Percentiles rank a stretch among this genome's conserved stretches.
Evolutionary conservation across 2,329 filamentous ascomycete species (phyloP).

Genomic region (Fusarium sarcochroum): DNA sequence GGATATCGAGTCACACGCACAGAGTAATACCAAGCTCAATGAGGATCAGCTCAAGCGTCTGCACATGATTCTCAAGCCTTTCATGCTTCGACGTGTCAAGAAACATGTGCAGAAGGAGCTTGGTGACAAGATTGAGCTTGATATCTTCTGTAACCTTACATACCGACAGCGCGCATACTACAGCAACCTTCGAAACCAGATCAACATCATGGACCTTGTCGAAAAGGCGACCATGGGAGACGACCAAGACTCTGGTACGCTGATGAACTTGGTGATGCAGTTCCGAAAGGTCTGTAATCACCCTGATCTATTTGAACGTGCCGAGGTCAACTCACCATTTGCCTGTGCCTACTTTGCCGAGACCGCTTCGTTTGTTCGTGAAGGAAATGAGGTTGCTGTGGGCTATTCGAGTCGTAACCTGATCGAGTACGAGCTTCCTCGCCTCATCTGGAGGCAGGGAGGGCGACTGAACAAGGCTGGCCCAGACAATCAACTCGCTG

Average conservation of each 20-base stretch:
- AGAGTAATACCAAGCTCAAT: conserved; percentile 99
- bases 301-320: conserved; percentile 95
- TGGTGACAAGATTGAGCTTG: conserved; percentile 97
- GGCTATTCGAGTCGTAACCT: conserved; percentile 89
- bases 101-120: conserved; percentile 99
- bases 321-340: conserved; percentile 89
- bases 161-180: conserved; percentile 97
- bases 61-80: conserved; percentile 99
- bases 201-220: conserved; percentile 98
- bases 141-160: conserved; percentile 96
- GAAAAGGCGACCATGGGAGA: conserved; percentile 96
- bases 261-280: conserved; percentile 99
- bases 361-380: conserved; percentile 93
- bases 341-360: conserved; percentile 91
- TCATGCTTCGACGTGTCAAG: conserved; percentile 99
- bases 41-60: conserved; percentile 96
- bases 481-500: conserved; percentile 79
- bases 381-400: conserved; percentile 83
- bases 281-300: conserved; percentile 99
- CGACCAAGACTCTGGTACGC: conserved; percentile 92
- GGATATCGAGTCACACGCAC: conserved; percentile 97
- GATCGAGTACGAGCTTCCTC: conserved; percentile 87
- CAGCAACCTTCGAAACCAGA: conserved; percentile 91
- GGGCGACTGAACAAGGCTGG: conserved; percentile 83
- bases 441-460: conserved; percentile 83